phyloP scores from a whole-genome alignment of 768 basidiomycete genomes.

The Leccinum broughii region DNA sequence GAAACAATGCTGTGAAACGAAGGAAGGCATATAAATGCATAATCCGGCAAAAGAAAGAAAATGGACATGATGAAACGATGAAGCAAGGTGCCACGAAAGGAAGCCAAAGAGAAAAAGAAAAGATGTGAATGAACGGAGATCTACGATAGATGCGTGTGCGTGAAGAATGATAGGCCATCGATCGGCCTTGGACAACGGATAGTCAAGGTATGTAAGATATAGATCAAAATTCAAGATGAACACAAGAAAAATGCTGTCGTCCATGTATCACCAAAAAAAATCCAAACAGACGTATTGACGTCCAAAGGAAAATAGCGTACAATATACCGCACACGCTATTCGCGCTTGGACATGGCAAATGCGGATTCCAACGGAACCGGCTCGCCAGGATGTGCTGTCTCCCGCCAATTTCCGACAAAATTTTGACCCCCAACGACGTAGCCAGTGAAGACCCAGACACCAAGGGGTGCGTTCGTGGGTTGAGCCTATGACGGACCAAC shows the following conservation, averaged over 20 bases:
- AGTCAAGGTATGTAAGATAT: constrained; percentile 10
- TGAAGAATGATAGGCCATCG: constrained; percentile 6
- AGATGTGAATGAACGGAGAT: constrained; percentile 14
- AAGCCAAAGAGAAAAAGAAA: constrained; percentile 3
- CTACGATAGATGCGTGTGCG: constrained; percentile 17
- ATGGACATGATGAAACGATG: neutral
- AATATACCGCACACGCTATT: constrained; percentile 13
- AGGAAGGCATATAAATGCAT: neutral
- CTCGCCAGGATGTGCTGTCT: constrained; percentile 34
- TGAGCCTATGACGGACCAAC: constrained; percentile 6
- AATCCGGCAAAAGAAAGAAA: neutral
- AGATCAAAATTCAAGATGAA: constrained; percentile 12
- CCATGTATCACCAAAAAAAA: constrained; percentile 8
- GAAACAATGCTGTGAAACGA: neutral
- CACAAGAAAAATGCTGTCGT: constrained; percentile 4
- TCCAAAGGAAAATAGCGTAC: neutral
- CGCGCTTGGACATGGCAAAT: constrained; percentile 57
- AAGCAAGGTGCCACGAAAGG: neutral
- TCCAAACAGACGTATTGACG: neutral
- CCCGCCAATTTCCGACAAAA: constrained; percentile 74
- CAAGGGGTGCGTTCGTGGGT: constrained; percentile 10
- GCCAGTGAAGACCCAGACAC: constrained; percentile 59
- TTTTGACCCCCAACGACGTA: constrained; percentile 65
- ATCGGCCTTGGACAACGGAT: constrained; percentile 2
- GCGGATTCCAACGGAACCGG: constrained; percentile 58